Conservation (phyloP, 331 rosid species). For the Pyracantha coccinea region DNA sequence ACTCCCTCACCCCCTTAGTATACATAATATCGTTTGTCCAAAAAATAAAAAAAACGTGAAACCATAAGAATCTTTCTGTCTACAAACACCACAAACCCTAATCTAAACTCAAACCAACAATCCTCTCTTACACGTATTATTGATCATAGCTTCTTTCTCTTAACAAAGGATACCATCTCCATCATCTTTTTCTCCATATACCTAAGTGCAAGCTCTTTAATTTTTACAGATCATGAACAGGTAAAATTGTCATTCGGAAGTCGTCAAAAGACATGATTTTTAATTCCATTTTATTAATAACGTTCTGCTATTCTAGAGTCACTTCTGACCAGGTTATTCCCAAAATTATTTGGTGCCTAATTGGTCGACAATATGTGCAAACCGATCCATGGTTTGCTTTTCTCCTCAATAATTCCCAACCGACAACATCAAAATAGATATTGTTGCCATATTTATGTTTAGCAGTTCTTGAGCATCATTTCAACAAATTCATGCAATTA, state of each 20-base stretch:
- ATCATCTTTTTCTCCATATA: background rate
- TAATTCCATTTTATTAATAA: background rate
- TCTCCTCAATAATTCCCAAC: background rate
- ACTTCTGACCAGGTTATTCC: background rate
- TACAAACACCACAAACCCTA: no score
- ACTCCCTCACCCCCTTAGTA: no score
- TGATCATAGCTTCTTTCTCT: background rate
- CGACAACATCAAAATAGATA: background rate
- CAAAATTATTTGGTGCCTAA: background rate
- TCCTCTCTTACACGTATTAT: background rate
- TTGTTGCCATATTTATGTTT: background rate
- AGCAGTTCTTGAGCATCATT: background rate
- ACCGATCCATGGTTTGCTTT: background rate
- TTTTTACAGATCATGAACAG: background rate
- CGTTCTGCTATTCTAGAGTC: background rate
- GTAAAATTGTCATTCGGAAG: background rate
- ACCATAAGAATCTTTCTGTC: no score
- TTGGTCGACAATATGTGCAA: background rate
- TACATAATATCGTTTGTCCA: no score
- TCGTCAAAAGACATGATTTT: background rate
- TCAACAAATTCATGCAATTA: background rate
- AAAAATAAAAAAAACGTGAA: no score
- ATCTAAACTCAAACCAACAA: no score
- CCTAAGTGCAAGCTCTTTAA: background rate
- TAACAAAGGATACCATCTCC: background rate